These are phyloP conservation scores for Phycomyces nitens DNA, from an alignment of 192 early-diverging fungal genomes.

Conservation along the genomic window DNA sequence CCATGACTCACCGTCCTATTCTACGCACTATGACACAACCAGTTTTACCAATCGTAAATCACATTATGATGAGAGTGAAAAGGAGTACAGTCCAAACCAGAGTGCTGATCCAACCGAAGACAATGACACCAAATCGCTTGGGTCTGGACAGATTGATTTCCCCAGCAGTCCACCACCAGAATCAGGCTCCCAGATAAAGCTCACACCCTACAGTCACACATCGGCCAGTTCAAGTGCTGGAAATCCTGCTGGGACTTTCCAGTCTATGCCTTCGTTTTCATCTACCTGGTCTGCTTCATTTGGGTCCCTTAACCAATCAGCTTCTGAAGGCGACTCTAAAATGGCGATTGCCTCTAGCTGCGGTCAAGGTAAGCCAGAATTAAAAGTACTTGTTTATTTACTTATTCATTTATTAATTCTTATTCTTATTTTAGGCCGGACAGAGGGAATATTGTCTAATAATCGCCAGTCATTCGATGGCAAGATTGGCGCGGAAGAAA, in stretches of 20 bases:
- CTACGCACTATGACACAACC: neutral
- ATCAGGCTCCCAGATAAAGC: neutral
- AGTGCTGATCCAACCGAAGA: slow-evolving; percentile 3
- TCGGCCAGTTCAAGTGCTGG: too few relatives aligned
- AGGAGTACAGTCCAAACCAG: neutral
- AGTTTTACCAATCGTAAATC: neutral
- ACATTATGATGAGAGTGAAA: neutral
- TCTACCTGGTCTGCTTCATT: neutral
- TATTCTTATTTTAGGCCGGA: too few relatives aligned
- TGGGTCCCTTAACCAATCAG: too few relatives aligned
- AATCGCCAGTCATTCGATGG: too few relatives aligned
- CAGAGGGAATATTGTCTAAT: too few relatives aligned
- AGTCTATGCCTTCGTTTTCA: neutral
- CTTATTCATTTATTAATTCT: too few relatives aligned
- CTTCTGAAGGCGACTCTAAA: too few relatives aligned
- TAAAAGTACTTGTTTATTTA: too few relatives aligned
- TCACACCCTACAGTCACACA: neutral
- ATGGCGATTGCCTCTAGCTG: too few relatives aligned
- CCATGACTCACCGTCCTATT: neutral
- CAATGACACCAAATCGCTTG: neutral
- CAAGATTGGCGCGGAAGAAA: too few relatives aligned
- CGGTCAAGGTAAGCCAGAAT: too few relatives aligned
- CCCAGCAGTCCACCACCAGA: slow-evolving; percentile 20
- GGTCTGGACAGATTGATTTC: slow-evolving; percentile 8
- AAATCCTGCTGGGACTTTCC: neutral